Percentiles rank a stretch among this genome's conserved stretches.
phyloP scores from a whole-genome alignment of 306 rosid species.

The Macrotyloma uniflorum region DNA sequence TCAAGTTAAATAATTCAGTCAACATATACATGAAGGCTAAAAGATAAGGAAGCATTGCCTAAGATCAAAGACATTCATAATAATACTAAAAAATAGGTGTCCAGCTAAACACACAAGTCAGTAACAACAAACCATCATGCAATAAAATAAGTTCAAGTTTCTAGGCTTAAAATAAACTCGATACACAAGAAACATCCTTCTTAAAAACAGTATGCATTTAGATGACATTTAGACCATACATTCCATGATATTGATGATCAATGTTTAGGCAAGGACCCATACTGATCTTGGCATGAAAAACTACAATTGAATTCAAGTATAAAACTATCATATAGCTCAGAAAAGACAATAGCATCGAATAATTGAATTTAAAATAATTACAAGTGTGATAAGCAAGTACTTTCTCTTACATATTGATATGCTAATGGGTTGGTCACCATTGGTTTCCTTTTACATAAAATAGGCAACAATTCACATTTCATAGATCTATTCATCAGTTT shows the following conservation, averaged over 20 bases:
- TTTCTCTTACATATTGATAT: not conserved
- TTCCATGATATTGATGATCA: not conserved
- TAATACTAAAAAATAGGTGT: not conserved
- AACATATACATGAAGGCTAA: not conserved
- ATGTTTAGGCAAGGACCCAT: too few relatives aligned
- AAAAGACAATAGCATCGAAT: not conserved
- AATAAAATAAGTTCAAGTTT: not conserved
- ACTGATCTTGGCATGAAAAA: not conserved
- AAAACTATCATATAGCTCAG: not conserved
- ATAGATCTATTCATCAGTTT: not conserved
- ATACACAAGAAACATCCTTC: not conserved
- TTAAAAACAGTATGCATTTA: not conserved
- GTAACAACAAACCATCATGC: not conserved
- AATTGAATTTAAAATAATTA: too few relatives aligned
- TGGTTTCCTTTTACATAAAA: not conserved
- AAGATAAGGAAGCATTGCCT: not conserved
- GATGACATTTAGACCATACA: not conserved
- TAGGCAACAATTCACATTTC: not conserved
- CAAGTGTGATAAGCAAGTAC: too few relatives aligned
- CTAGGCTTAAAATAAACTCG: not conserved
- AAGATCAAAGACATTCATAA: not conserved
- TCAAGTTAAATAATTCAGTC: not conserved
- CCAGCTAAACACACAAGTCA: not conserved
- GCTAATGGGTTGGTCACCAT: too few relatives aligned
- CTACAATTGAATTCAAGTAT: not conserved